Evolutionary conservation across 2,329 filamentous ascomycete genomes (phyloP).

Genomic region (Parafenestella ontariensis): DNA sequence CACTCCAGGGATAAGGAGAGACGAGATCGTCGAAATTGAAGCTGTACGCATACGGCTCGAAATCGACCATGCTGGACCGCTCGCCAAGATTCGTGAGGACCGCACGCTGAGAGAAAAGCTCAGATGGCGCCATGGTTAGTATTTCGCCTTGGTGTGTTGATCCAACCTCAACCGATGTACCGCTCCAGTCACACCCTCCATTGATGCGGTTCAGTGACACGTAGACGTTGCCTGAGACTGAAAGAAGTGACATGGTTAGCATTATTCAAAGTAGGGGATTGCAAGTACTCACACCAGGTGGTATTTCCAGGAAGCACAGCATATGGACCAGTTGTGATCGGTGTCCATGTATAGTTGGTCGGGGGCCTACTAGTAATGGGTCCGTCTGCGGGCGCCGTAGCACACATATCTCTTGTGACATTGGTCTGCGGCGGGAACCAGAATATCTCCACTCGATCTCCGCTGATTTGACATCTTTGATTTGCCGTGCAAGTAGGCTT

Average conservation of each 20-base stretch:
- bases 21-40: conserved; percentile 23
- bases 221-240: conserved; percentile 26
- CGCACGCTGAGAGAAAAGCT: conserved; percentile 20
- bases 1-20: conserved; percentile 20
- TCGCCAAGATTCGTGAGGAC: conserved; percentile 1
- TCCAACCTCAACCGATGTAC: conserved; percentile 15
- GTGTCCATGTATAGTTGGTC: conserved; percentile 24
- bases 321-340: conserved; percentile 24
- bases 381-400: conserved; percentile 9
- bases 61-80: conserved; percentile 11
- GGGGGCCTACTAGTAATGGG: conserved; percentile 15
- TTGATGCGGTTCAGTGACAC: conserved; percentile 22
- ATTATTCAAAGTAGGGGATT: no score
- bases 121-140: conserved; percentile 25
- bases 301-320: conserved; percentile 19
- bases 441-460: conserved; percentile 20
- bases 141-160: conserved; percentile 14
- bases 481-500: conserved; percentile 22
- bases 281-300: no score
- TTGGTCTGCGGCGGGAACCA: conserved; percentile 25
- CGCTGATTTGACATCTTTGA: conserved; percentile 16
- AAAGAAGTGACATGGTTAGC: no score
- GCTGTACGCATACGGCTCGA: conserved; percentile 14
- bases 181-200: conserved; percentile 21
- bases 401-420: conserved; percentile 21